Evolutionary conservation across 73 alveolate species (phyloP), one percentile per base, ranked within the genome.

Genomic region (Uronychia binucleata): DNA sequence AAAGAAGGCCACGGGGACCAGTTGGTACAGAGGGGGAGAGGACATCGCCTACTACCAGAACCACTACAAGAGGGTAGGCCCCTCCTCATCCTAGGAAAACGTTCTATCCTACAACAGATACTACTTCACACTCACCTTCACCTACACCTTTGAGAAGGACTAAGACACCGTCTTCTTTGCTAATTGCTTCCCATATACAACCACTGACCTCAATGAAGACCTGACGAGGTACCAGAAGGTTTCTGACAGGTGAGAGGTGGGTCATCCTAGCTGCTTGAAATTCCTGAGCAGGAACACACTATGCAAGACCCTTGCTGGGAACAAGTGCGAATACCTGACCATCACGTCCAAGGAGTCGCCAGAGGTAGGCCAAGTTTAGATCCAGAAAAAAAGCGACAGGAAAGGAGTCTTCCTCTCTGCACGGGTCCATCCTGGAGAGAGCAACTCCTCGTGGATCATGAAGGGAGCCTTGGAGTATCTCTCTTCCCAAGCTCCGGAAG

Each of bases 381-480:
- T 46, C 19, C 19, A 46, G 67, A 46, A 46, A 46, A 46, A 31
- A 74, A 81, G 34, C 74, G 74, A 32, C 59, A 97, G 34, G 92
- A 84, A 92, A 88, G 94, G 98, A 33, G 93, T 95, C 13, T 88
- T 98, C 46, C 74, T 98, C 13, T 90, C 99, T 0, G 98, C 99
- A 0, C 94, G 99, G 87, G 99, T 98, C 0, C 99, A 98, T 83
- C 99, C 99, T 1, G 99, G 99, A 29, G 99, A 98, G 88, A 90
- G 94, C 8, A 92, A 86, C 1, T 98, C 99, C 74, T 94, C 98
- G 31, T 98, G 96, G 96, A 97, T 98, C 84, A 95, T 97, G 93
- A 94, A 96, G 86, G 99, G 99, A 31, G 86, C 97, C 78, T 91
- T 98, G 14, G 95, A 96, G 46, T 96, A 93, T 83, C 90, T 96